phyloP scores from a whole-genome alignment of 306 rosid genomes.

The Castanea mollissima region DNA sequence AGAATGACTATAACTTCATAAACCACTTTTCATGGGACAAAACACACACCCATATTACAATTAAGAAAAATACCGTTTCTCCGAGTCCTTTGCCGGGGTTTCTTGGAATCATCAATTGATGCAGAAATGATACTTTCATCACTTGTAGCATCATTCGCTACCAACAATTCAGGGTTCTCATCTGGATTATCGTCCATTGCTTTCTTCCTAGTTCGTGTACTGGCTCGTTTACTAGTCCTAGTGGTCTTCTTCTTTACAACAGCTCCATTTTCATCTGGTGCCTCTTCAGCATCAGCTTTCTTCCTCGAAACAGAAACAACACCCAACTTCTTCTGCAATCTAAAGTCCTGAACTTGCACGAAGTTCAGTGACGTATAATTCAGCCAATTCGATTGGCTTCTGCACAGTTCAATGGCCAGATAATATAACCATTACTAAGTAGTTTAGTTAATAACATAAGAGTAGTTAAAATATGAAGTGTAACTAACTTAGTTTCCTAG shows the following conservation, averaged over 20 bases:
- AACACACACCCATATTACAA: not conserved
- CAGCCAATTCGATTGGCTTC: conserved; percentile 53
- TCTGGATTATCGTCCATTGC: conserved; percentile 28
- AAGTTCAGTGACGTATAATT: conserved; percentile 31
- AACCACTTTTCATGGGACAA: conserved; percentile 9
- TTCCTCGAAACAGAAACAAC: conserved; percentile 61
- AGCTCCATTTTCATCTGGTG: conserved; percentile 48
- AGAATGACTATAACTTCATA: not conserved
- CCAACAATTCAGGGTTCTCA: conserved; percentile 35
- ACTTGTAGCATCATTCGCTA: conserved; percentile 33
- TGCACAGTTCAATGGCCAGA: conserved; percentile 33
- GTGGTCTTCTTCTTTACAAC: conserved; percentile 54
- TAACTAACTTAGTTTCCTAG: conserved; percentile 2
- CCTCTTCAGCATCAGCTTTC: conserved; percentile 47
- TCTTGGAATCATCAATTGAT: conserved; percentile 48
- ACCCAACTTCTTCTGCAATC: conserved; percentile 46
- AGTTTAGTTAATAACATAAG: not conserved
- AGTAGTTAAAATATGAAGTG: not conserved
- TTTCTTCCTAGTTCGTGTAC: conserved; percentile 46
- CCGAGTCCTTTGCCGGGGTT: conserved; percentile 42
- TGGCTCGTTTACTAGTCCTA: conserved; percentile 37
- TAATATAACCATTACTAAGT: conserved; percentile 21
- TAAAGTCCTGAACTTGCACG: conserved; percentile 47
- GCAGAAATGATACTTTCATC: conserved; percentile 38
- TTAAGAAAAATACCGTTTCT: conserved; percentile 51